Conservation (phyloP, 306 rosid genomes). For the Lotus japonicus region DNA sequence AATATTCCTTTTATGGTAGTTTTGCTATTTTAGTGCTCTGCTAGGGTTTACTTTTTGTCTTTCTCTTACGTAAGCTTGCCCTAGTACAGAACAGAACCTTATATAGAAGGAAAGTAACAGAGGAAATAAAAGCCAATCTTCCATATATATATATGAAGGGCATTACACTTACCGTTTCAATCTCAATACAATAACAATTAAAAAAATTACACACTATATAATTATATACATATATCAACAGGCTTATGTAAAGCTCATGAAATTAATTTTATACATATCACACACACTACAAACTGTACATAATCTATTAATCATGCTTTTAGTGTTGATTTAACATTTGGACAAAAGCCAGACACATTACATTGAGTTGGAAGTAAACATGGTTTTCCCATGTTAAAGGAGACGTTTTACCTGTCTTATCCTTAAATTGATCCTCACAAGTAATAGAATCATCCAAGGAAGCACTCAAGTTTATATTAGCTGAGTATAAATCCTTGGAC, state of each 20-base stretch:
- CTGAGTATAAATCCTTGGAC: conserved; percentile 27
- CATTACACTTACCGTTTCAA: not conserved
- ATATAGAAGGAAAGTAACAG: not conserved
- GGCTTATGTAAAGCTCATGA: not conserved
- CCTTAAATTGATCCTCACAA: conserved; percentile 63
- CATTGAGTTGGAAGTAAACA: conserved; percentile 33
- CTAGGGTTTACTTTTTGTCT: no score
- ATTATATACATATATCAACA: not conserved
- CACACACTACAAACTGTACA: not conserved
- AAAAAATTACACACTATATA: not conserved
- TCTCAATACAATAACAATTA: not conserved
- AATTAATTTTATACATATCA: not conserved
- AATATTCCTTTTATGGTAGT: no score
- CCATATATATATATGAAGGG: not conserved
- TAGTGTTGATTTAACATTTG: conserved; percentile 4
- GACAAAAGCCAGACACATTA: conserved; percentile 46
- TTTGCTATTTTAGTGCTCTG: no score
- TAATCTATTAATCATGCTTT: not conserved
- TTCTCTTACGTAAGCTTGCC: no score
- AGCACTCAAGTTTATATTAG: not conserved
- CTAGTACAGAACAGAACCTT: not conserved
- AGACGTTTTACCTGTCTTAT: conserved; percentile 36
- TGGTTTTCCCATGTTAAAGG: conserved; percentile 42
- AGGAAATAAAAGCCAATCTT: not conserved
- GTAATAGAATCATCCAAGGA: conserved; percentile 48